phyloP scores from a whole-genome alignment of 495 filamentous ascomycete genomes.

The Stereocaulon alpinum region DNA sequence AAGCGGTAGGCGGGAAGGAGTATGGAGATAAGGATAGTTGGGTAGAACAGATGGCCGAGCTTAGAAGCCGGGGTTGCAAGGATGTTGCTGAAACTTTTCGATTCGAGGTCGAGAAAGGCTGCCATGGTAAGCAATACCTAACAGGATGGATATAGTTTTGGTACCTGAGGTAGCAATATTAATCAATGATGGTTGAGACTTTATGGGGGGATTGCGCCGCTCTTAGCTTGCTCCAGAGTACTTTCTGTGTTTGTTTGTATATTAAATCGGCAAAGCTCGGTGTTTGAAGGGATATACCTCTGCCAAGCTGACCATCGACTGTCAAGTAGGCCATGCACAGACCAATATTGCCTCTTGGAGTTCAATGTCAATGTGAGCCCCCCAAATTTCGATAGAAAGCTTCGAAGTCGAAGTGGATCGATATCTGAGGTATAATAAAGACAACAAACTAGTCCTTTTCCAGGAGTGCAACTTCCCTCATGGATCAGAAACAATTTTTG shows the following conservation, averaged over 20 bases:
- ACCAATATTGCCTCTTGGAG: not conserved
- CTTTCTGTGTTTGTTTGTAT: slow-evolving; percentile 10
- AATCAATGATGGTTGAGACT: slow-evolving; percentile 1
- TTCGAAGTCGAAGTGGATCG: too few relatives aligned
- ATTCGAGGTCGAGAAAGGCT: slow-evolving; percentile 39
- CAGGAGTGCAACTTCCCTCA: too few relatives aligned
- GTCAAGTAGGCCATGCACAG: not conserved
- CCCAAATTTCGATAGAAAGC: not conserved
- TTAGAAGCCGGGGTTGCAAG: slow-evolving; percentile 34
- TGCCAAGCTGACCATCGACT: not conserved
- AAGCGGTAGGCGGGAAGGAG: slow-evolving; percentile 41
- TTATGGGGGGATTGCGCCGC: slow-evolving; percentile 1
- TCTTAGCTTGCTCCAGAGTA: slow-evolving; percentile 18
- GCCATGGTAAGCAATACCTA: slow-evolving; percentile 37
- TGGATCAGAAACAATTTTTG: too few relatives aligned
- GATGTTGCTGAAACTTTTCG: slow-evolving; percentile 33
- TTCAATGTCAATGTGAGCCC: not conserved
- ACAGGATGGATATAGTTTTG: slow-evolving; percentile 22
- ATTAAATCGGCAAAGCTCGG: not conserved
- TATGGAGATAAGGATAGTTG: slow-evolving; percentile 39
- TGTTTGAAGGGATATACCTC: slow-evolving; percentile 10
- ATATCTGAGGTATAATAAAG: too few relatives aligned
- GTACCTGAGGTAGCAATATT: slow-evolving; percentile 12
- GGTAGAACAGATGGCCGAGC: slow-evolving; percentile 33
- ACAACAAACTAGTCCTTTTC: too few relatives aligned